Percentiles rank a stretch among this genome's conserved stretches.
phyloP scores from a whole-genome alignment of 371 early-diverging fungal genomes.

The Mortierella sp. region DNA sequence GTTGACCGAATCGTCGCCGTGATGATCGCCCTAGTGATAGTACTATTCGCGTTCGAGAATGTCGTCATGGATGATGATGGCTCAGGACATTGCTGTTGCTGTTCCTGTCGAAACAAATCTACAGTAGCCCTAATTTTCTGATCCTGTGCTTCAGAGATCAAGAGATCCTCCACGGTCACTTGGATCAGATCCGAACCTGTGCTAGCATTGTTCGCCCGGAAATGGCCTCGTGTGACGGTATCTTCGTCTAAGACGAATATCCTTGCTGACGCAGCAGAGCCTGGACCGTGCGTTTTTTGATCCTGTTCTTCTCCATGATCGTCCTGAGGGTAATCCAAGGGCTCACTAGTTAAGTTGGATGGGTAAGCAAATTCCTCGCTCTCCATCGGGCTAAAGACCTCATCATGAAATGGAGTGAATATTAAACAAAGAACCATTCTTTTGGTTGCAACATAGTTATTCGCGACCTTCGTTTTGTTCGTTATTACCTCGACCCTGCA shows the following conservation, averaged over 20 bases:
- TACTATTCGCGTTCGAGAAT: slow-evolving; percentile 1
- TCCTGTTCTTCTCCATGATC: slow-evolving; percentile 1
- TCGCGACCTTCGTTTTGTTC: neutral
- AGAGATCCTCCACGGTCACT: slow-evolving; percentile 49
- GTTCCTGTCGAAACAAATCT: slow-evolving; percentile 7
- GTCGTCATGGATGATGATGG: neutral
- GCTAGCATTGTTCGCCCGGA: slow-evolving; percentile 22
- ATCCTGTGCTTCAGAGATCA: slow-evolving; percentile 34
- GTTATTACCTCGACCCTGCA: slow-evolving; percentile 13
- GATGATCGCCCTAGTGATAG: slow-evolving; percentile 22
- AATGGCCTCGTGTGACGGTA: slow-evolving; percentile 6
- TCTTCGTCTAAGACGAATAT: neutral
- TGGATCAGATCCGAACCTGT: slow-evolving; percentile 49
- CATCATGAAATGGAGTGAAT: neutral
- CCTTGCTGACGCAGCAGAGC: neutral
- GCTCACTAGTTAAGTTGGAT: slow-evolving; percentile 23
- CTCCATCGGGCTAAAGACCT: slow-evolving; percentile 19
- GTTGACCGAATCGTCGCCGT: slow-evolving; percentile 35
- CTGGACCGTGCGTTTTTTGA: neutral
- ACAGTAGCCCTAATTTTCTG: slow-evolving; percentile 34
- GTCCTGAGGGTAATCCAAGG: neutral
- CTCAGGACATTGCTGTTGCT: neutral
- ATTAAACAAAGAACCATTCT: neutral
- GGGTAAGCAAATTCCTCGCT: slow-evolving; percentile 50
- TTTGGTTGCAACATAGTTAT: too few species aligned